Base-by-base conservation (phyloP, 148 eudicot genomes). In the Cornus florida region DNA sequence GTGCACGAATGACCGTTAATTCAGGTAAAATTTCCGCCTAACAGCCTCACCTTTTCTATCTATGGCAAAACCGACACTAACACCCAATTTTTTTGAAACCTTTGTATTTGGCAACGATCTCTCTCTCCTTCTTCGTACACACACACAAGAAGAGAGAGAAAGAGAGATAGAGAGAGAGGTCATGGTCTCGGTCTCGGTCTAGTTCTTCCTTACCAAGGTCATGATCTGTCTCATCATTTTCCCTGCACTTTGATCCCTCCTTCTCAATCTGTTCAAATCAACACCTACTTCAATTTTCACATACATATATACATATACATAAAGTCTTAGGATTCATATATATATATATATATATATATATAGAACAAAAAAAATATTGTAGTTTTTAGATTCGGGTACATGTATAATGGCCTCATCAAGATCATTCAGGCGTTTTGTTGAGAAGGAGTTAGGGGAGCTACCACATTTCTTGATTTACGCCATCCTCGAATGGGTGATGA, bases 401-500 rank as follows among this genome's bases (percentile, higher is more conserved):
- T 48, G 11, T 20, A 7, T 11, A 10, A 87, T 89, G 85, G 79
- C 85, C 5, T 67, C 79, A 2, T 67, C 79, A 2, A 72, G 77
- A 12, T 88, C 91, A 43, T 86, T 93, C 79, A 86, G 79, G 82
- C 77, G 23, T 65, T 87, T 79, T 33, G 84, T 92, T 11, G 94
- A 91, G 60, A 82, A 92, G 38, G 89, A 90, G 66, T 39, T 92
- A 75, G 99, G 99, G 16, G 80, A 71, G 50, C 79, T 97, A 66
- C 89, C 95, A 16, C 91, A 88, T 32, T 92, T 97, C 60, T 10
- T 94, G 28, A 67, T 94, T 35, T 97, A 92, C 43, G 97, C 93
- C 14, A 6, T 97, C 57, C 88, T 97, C 10, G 99, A 97, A 88
- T 88, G 94, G 94, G 81, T 87, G 19, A 83, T 97, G 23, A 94